Conservation (phyloP, 2,329 filamentous ascomycete species). For the Sporothrix curviconia region DNA sequence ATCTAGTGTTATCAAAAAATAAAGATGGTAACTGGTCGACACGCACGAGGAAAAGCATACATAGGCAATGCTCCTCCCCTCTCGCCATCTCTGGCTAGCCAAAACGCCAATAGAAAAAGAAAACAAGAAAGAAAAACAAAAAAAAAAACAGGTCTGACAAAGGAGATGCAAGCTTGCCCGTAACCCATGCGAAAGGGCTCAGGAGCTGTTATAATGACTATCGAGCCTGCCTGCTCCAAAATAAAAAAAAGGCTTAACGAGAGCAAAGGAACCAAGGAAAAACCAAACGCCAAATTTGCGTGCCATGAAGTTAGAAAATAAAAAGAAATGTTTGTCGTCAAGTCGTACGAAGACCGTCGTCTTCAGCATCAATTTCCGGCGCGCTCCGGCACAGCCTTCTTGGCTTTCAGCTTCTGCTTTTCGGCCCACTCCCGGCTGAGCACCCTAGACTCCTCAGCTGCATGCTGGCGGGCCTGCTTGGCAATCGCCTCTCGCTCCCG, state of each 20-base stretch:
- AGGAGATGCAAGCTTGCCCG: background rate
- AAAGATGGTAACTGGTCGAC: too few species aligned
- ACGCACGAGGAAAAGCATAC: too few species aligned
- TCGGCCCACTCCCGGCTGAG: slow-evolving; percentile 58
- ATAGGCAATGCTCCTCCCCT: too few species aligned
- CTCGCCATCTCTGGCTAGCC: background rate
- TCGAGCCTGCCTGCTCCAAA: too few species aligned
- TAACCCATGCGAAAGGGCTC: background rate
- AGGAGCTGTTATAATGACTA: too few species aligned
- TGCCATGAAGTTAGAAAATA: too few species aligned
- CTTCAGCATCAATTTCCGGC: background rate
- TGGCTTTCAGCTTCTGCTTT: slow-evolving; percentile 20
- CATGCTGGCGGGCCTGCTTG: slow-evolving; percentile 50
- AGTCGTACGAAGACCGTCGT: background rate
- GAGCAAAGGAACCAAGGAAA: background rate
- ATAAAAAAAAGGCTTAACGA: background rate
- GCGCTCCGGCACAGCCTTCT: slow-evolving; percentile 6
- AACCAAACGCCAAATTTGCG: too few species aligned
- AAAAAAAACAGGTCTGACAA: too few species aligned
- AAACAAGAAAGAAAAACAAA: too few species aligned
- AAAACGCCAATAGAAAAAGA: background rate
- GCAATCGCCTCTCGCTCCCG: slow-evolving; percentile 48
- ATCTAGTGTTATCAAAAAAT: too few species aligned
- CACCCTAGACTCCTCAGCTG: slow-evolving; percentile 53
- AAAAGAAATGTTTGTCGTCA: background rate